phyloP scores from a whole-genome alignment of 164 flowering plant species.

The Protea cynaroides region DNA sequence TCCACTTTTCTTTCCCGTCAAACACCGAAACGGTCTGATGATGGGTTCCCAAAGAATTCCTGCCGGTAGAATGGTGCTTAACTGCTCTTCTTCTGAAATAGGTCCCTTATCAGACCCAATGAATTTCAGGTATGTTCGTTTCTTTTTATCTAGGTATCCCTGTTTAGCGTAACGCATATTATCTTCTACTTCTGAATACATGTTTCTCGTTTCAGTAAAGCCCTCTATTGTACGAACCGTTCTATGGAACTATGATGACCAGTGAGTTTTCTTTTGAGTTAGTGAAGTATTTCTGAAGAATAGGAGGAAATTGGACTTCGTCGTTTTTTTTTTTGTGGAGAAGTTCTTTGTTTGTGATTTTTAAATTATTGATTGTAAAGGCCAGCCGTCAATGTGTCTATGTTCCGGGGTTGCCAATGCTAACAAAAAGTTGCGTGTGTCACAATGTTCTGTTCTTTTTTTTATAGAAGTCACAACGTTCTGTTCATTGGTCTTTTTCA shows the following conservation, averaged over 20 bases:
- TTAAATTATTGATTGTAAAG: neutral
- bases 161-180: neutral
- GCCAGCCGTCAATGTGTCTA: neutral
- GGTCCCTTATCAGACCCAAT: conserved; percentile 29
- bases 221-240: neutral
- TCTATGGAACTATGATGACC: neutral
- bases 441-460: too few species aligned
- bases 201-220: neutral
- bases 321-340: neutral
- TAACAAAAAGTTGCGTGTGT: too few species aligned
- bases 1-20: conserved; percentile 10
- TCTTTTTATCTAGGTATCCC: neutral
- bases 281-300: conserved; percentile 15
- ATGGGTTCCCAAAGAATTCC: conserved; percentile 8
- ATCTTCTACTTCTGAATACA: neutral
- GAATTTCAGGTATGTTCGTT: conserved; percentile 30
- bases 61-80: conserved; percentile 15
- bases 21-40: conserved; percentile 5
- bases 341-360: neutral
- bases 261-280: conserved; percentile 3
- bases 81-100: conserved; percentile 33
- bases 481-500: too few species aligned
- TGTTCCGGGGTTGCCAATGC: too few species aligned
- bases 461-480: too few species aligned
- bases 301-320: neutral